Evolutionary conservation across 1,139 yeast species (phyloP).

Genomic region (Eremothecium sinecaudum): DNA sequence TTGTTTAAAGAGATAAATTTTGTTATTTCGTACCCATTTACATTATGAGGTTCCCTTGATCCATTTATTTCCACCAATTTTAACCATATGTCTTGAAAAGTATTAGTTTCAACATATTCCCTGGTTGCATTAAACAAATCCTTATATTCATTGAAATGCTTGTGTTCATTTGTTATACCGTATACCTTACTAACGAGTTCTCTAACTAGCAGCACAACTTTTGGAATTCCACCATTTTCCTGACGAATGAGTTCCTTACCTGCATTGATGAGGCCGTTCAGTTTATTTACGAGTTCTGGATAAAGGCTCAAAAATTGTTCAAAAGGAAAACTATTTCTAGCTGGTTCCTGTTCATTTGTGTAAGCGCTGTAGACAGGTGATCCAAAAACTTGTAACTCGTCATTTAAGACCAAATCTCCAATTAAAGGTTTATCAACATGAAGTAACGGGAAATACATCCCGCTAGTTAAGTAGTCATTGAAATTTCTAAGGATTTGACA

Average conservation of each 20-base stretch:
- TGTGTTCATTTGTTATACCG: slow-evolving; percentile 15
- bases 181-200: slow-evolving; percentile 2
- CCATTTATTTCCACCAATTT: slow-evolving; percentile 11
- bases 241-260: slow-evolving; percentile 17
- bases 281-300: slow-evolving; percentile 24
- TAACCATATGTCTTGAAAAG: slow-evolving; percentile 53
- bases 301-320: slow-evolving; percentile 18
- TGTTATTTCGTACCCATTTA: slow-evolving; percentile 34
- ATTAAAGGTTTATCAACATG: slow-evolving; percentile 44
- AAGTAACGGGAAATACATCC: slow-evolving; percentile 38
- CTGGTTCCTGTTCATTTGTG: neutral
- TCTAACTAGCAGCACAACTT: neutral
- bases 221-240: neutral
- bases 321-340: slow-evolving; percentile 10
- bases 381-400: slow-evolving; percentile 8
- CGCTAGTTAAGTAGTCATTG: slow-evolving; percentile 39
- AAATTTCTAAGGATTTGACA: slow-evolving; percentile 40
- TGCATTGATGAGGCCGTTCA: slow-evolving; percentile 20
- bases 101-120: slow-evolving; percentile 58
- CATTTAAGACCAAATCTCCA: slow-evolving; percentile 28
- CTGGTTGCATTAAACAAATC: slow-evolving; percentile 51
- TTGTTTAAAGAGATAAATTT: slow-evolving; percentile 60
- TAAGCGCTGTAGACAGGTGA: neutral
- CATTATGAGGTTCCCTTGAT: slow-evolving; percentile 11
- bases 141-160: slow-evolving; percentile 33